Evolutionary conservation across 2,329 filamentous ascomycete genomes (phyloP).

Genomic region (Penicillium sp.): DNA sequence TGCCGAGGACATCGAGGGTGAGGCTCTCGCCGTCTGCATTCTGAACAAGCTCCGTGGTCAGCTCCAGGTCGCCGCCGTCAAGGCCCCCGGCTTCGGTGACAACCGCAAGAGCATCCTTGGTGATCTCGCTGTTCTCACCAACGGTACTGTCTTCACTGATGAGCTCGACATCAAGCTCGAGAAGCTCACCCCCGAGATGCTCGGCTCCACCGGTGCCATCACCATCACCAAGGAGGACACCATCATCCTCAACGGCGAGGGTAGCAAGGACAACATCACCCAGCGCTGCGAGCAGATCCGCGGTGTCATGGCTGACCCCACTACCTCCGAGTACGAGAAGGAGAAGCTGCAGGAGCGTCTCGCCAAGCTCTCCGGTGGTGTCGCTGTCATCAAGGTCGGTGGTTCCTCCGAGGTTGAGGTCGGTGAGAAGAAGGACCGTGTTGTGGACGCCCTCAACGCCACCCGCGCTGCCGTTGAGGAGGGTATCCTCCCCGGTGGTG

Average conservation of each 20-base stretch:
- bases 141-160: slow-evolving; percentile 95
- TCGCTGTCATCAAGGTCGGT: slow-evolving; percentile 98
- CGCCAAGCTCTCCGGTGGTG: slow-evolving; percentile 97
- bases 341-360: slow-evolving; percentile 99
- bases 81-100: slow-evolving; percentile 98
- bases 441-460: slow-evolving; percentile 96
- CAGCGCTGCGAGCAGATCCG: slow-evolving; percentile 99
- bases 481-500: slow-evolving; percentile 97
- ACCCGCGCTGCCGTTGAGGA: slow-evolving; percentile 98
- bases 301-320: slow-evolving; percentile 89
- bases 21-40: slow-evolving; percentile 97
- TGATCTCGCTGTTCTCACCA: slow-evolving; percentile 92
- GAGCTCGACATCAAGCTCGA: slow-evolving; percentile 99
- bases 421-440: slow-evolving; percentile 99
- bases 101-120: slow-evolving; percentile 99
- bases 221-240: slow-evolving; percentile 99
- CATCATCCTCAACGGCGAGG: slow-evolving; percentile 95
- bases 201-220: slow-evolving; percentile 95
- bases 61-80: slow-evolving; percentile 96
- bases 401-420: slow-evolving; percentile 98
- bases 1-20: slow-evolving; percentile 97
- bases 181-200: slow-evolving; percentile 93
- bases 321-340: slow-evolving; percentile 98
- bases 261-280: slow-evolving; percentile 86
- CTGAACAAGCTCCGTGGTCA: slow-evolving; percentile 99